A percentile compares a stretch with the other conserved stretches of the same genome.
phyloP scores from a whole-genome alignment of 2,329 filamentous ascomycete genomes.

The Aspergillus pseudotamarii region DNA sequence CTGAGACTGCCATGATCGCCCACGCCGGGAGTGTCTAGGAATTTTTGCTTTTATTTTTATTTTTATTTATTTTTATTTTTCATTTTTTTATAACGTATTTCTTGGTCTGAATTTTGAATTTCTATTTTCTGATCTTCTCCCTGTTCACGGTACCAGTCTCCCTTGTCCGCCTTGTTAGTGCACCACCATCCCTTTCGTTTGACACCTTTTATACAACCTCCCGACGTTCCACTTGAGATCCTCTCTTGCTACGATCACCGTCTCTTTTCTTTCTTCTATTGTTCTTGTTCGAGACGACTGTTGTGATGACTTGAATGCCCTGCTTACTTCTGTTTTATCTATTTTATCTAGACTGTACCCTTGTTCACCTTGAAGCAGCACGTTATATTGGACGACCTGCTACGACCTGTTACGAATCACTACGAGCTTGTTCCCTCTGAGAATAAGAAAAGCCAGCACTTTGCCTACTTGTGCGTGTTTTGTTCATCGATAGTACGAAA shows the following conservation, averaged over 20 bases:
- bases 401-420: conserved; percentile 33
- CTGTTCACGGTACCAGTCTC: conserved; percentile 15
- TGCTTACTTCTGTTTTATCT: conserved; percentile 13
- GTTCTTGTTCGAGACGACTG: conserved; percentile 13
- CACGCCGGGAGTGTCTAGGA: conserved; percentile 18
- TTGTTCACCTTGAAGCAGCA: conserved; percentile 13
- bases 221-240: conserved; percentile 4
- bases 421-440: conserved; percentile 17
- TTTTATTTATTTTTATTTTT: not conserved
- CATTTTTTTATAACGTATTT: conserved; percentile 10
- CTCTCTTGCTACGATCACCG: not conserved
- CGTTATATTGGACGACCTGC: conserved; percentile 28
- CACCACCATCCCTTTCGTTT: conserved; percentile 27
- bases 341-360: conserved; percentile 20
- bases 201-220: conserved; percentile 29
- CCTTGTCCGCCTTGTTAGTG: conserved; percentile 31
- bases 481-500: not conserved
- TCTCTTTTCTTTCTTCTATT: conserved; percentile 12
- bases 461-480: conserved; percentile 11
- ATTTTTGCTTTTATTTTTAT: conserved; percentile 27
- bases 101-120: conserved; percentile 25
- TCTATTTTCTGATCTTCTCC: conserved; percentile 20
- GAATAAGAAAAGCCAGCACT: conserved; percentile 7
- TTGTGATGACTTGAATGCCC: conserved; percentile 24
- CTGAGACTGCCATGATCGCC: conserved; percentile 10